A percentile compares a stretch with the other conserved stretches of the same genome.
These are phyloP conservation scores for Malassezia obtusa DNA, from an alignment of 1,284 basidiomycete genomes.

Conservation along the genomic window DNA sequence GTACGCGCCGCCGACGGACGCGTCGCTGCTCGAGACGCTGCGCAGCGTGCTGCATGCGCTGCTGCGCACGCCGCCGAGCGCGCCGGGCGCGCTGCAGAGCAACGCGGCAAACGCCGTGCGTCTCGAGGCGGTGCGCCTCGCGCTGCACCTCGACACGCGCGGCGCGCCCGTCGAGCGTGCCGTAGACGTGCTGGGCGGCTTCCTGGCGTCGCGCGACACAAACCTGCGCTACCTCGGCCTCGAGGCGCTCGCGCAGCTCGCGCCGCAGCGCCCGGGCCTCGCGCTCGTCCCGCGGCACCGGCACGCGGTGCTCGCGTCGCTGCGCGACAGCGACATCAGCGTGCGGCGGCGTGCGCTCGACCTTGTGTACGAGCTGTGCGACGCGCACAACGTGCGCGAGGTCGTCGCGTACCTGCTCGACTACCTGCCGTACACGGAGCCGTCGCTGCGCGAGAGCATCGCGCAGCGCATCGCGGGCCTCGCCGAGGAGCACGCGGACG, in stretches of 20 bases:
- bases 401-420: conserved; percentile 89
- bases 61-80: neutral
- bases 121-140: conserved; percentile 93
- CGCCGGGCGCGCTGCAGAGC: conserved; percentile 89
- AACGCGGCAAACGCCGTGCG: conserved; percentile 97
- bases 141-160: conserved; percentile 88
- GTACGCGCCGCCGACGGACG: conserved; percentile 85
- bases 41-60: conserved; percentile 66
- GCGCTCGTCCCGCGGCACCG: conserved; percentile 91
- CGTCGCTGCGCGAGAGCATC: conserved; percentile 92
- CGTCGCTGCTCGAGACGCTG: conserved; percentile 64
- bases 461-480: conserved; percentile 95
- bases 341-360: conserved; percentile 88
- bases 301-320: conserved; percentile 81
- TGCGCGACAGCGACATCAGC: conserved; percentile 94
- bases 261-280: conserved; percentile 71
- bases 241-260: conserved; percentile 96
- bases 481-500: conserved; percentile 88
- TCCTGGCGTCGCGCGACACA: conserved; percentile 94
- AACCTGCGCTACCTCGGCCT: conserved; percentile 96
- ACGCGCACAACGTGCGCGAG: conserved; percentile 81
- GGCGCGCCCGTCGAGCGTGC: conserved; percentile 80
- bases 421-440: conserved; percentile 88
- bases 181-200: conserved; percentile 81
- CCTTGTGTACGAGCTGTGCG: conserved; percentile 97